Conservation (phyloP, 1,284 basidiomycete species). For the Apiotrichum mycotoxinovorans region DNA sequence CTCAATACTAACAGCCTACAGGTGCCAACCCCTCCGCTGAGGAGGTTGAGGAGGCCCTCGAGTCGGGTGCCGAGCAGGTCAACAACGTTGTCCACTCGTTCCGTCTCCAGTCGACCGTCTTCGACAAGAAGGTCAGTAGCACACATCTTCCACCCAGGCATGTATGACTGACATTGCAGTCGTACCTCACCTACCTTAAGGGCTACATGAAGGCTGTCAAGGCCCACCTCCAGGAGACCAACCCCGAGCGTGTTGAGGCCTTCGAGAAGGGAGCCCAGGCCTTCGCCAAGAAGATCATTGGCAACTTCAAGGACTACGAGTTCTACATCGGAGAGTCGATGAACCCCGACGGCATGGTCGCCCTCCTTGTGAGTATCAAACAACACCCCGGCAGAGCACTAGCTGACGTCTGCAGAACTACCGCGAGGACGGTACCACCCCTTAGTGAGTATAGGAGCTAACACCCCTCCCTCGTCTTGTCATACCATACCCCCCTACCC, state of each 20-base stretch:
- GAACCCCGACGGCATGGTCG: constrained; percentile 85
- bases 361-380: no score
- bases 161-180: constrained; percentile 35
- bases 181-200: constrained; percentile 82
- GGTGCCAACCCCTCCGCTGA: constrained; percentile 90
- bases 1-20: constrained; percentile 37
- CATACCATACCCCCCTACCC: not conserved
- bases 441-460: constrained; percentile 50
- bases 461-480: not conserved
- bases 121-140: constrained; percentile 76
- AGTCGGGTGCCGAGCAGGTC: constrained; percentile 69
- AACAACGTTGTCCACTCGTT: constrained; percentile 94
- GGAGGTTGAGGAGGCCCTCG: constrained; percentile 77
- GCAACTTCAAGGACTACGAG: constrained; percentile 69
- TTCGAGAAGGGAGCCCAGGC: constrained; percentile 81
- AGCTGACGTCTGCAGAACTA: no score
- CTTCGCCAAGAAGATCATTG: constrained; percentile 83
- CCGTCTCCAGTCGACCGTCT: constrained; percentile 76
- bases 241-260: constrained; percentile 66
- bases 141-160: not conserved
- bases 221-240: constrained; percentile 57
- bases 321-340: constrained; percentile 79
- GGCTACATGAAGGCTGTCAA: constrained; percentile 83
- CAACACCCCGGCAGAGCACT: no score
- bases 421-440: constrained; percentile 60